Evolutionary conservation across 1,284 basidiomycete species (phyloP).

Genomic region (Leccinum fuscescens): DNA sequence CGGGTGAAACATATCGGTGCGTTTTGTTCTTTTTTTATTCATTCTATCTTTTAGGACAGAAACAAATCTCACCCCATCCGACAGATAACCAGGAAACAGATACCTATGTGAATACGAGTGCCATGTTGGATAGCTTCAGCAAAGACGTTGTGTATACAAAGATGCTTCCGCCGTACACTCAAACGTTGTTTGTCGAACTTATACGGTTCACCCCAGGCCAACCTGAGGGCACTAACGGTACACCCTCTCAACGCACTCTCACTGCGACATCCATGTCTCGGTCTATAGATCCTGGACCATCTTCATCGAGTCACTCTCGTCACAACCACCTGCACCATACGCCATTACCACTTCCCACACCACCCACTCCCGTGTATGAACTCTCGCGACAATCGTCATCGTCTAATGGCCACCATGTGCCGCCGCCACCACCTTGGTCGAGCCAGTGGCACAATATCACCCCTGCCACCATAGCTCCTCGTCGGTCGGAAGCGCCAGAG

Average conservation of each 20-base stretch:
- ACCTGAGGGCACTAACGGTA: slow-evolving; percentile 37
- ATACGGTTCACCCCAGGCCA: slow-evolving; percentile 59
- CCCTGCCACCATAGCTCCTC: slow-evolving; percentile 14
- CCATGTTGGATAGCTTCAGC: slow-evolving; percentile 72
- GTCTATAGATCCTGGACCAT: slow-evolving; percentile 29
- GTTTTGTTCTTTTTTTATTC: slow-evolving; percentile 26
- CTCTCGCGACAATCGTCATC: slow-evolving; percentile 26
- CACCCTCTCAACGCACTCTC: slow-evolving; percentile 28
- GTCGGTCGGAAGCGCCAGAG: slow-evolving; percentile 29
- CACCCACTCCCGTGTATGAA: slow-evolving; percentile 36
- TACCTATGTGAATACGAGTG: slow-evolving; percentile 64
- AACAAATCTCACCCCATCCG: slow-evolving; percentile 11
- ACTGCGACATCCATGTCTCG: slow-evolving; percentile 25
- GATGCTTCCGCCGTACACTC: slow-evolving; percentile 57
- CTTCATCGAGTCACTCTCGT: slow-evolving; percentile 30
- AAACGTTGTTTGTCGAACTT: slow-evolving; percentile 73
- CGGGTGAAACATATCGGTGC: slow-evolving; percentile 64
- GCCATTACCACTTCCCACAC: slow-evolving; percentile 35
- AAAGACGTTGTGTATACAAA: slow-evolving; percentile 68
- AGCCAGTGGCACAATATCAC: slow-evolving; percentile 46
- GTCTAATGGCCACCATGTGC: slow-evolving; percentile 37
- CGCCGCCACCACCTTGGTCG: slow-evolving; percentile 71
- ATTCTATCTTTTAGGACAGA: background rate
- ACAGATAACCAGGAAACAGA: slow-evolving; percentile 48
- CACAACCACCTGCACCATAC: slow-evolving; percentile 31